Conservation (phyloP, 441 rosid genomes). For the Eruca vesicaria region DNA sequence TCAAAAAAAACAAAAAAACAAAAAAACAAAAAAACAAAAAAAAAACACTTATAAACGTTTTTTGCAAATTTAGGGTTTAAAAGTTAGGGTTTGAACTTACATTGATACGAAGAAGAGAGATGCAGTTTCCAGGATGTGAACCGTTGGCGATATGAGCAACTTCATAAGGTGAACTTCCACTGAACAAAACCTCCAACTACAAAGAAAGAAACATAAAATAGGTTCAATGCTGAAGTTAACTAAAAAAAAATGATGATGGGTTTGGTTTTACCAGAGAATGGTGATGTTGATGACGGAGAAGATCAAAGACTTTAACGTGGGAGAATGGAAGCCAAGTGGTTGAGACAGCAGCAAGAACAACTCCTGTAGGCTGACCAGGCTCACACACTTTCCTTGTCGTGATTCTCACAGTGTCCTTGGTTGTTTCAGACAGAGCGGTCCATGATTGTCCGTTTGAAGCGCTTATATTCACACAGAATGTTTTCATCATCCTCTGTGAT, state of each 20-base stretch:
- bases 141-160: slow-evolving; percentile 93
- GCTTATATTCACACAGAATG: slow-evolving; percentile 66
- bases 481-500: slow-evolving; percentile 70
- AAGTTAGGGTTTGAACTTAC: slow-evolving; percentile 39
- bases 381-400: slow-evolving; percentile 66
- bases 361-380: slow-evolving; percentile 77
- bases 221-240: background rate
- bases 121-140: slow-evolving; percentile 87
- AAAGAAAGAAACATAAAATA: background rate
- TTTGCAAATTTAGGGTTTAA: background rate
- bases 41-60: background rate
- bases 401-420: slow-evolving; percentile 63
- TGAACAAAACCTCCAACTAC: slow-evolving; percentile 67
- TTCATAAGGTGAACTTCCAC: slow-evolving; percentile 78
- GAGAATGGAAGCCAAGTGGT: slow-evolving; percentile 82
- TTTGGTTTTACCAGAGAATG: slow-evolving; percentile 59
- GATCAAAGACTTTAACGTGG: slow-evolving; percentile 68
- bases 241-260: background rate
- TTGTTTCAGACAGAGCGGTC: slow-evolving; percentile 71
- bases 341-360: slow-evolving; percentile 78
- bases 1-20: no score
- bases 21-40: no score
- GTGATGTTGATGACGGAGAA: slow-evolving; percentile 73
- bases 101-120: slow-evolving; percentile 86
- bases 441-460: slow-evolving; percentile 68